These are phyloP conservation scores for Metahyphopichia silvanorum DNA, from an alignment of 805 yeast species.

Conservation along the genomic window DNA sequence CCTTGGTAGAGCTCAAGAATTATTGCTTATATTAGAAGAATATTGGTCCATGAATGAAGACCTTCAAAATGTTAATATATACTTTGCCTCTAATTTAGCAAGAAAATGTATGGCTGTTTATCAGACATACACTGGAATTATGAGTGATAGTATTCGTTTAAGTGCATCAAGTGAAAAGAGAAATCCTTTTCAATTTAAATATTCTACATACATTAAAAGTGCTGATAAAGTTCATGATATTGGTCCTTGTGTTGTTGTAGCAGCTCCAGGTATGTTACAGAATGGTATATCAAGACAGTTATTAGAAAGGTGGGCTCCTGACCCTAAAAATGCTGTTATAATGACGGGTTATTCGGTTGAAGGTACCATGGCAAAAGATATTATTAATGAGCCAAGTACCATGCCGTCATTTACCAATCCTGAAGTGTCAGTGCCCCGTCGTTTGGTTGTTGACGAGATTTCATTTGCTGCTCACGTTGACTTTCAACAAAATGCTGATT, in stretches of 20 bases:
- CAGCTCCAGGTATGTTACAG: slow-evolving; percentile 98
- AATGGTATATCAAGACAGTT: slow-evolving; percentile 91
- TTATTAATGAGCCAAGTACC: slow-evolving; percentile 85
- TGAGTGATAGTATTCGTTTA: slow-evolving; percentile 89
- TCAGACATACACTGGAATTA: slow-evolving; percentile 94
- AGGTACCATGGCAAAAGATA: slow-evolving; percentile 93
- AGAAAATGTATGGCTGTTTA: slow-evolving; percentile 96
- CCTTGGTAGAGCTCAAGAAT: slow-evolving; percentile 93
- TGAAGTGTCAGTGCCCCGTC: slow-evolving; percentile 79
- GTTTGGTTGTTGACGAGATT: slow-evolving; percentile 85
- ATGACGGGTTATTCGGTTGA: slow-evolving; percentile 97
- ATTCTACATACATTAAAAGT: slow-evolving; percentile 72
- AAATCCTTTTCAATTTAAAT: slow-evolving; percentile 89
- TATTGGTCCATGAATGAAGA: slow-evolving; percentile 88
- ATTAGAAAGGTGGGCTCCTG: slow-evolving; percentile 96
- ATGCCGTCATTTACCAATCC: slow-evolving; percentile 82
- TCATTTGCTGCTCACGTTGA: slow-evolving; percentile 99
- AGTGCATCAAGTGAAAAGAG: slow-evolving; percentile 37
- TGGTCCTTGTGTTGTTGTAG: slow-evolving; percentile 94
- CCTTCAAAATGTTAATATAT: slow-evolving; percentile 76
- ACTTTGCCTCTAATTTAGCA: slow-evolving; percentile 90
- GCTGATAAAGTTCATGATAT: slow-evolving; percentile 86
- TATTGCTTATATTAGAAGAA: slow-evolving; percentile 85
- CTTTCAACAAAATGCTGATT: slow-evolving; percentile 86
- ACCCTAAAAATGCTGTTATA: slow-evolving; percentile 80